Conservation (phyloP, 1,284 basidiomycete species). For the Malassezia restricta region DNA sequence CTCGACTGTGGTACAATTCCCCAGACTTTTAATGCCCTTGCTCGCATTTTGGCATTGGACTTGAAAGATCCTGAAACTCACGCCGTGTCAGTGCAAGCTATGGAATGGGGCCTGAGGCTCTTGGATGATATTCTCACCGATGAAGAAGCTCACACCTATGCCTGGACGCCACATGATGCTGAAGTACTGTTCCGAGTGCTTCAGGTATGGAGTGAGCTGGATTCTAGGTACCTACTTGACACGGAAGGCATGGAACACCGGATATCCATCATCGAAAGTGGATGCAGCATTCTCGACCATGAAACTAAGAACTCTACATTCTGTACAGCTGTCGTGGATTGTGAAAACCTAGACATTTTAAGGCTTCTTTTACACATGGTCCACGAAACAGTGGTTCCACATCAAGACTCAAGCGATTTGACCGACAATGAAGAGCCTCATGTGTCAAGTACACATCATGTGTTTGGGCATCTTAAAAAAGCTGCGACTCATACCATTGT, state of each 20-base stretch:
- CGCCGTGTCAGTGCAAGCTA: background rate
- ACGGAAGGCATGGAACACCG: background rate
- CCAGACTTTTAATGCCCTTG: background rate
- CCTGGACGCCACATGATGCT: constrained; percentile 49
- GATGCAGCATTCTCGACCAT: background rate
- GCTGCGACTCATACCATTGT: constrained; percentile 62
- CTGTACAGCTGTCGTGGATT: background rate
- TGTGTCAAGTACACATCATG: background rate
- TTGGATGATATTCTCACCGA: background rate
- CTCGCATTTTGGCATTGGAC: background rate
- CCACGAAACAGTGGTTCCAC: background rate
- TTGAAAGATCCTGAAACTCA: background rate
- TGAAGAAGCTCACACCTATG: background rate
- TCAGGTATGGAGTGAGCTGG: constrained; percentile 54
- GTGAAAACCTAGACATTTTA: background rate
- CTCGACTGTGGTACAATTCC: background rate
- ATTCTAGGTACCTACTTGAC: background rate
- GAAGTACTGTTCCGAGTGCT: constrained; percentile 59
- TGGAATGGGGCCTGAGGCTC: background rate
- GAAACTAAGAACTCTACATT: background rate
- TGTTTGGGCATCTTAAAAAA: constrained; percentile 4
- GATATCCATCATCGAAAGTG: background rate
- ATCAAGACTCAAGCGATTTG: background rate
- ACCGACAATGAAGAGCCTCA: background rate
- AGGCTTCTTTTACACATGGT: background rate